Conservation (phyloP, 208 protist genomes). For the Naegleria fowleri region DNA sequence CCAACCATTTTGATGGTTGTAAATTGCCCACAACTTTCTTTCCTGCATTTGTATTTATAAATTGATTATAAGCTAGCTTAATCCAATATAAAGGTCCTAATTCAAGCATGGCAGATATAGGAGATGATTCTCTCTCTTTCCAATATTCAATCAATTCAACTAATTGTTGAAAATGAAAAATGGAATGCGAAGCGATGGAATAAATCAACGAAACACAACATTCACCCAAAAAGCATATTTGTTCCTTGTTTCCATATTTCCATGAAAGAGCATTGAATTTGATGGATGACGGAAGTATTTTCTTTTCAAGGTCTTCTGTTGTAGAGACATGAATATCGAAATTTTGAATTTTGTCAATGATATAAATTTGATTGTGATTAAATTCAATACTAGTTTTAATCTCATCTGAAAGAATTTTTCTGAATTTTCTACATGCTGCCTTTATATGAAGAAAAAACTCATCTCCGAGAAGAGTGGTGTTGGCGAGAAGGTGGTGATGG, state of each 20-base stretch:
- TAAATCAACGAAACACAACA: background rate
- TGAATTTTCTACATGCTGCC: background rate
- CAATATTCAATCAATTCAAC: slow-evolving; percentile 3
- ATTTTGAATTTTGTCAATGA: background rate
- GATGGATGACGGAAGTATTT: background rate
- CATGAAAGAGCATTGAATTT: background rate
- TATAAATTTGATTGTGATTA: background rate
- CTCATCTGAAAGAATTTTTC: background rate
- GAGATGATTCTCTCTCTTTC: background rate
- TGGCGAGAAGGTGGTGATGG: too few species aligned
- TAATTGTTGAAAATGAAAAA: background rate
- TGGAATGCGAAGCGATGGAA: background rate
- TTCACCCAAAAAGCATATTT: background rate
- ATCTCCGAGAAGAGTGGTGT: background rate
- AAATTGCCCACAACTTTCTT: background rate
- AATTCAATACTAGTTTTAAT: background rate
- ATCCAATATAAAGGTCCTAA: background rate
- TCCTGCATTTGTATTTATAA: background rate
- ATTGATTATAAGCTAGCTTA: background rate
- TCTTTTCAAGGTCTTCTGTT: background rate
- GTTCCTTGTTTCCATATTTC: background rate
- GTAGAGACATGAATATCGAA: background rate
- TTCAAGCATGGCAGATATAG: background rate
- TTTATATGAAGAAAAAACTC: background rate
- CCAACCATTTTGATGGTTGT: background rate